Percentiles rank a stretch among this genome's conserved stretches.
These are phyloP conservation scores for Stevia rebaudiana DNA, from an alignment of 140 eudicot genomes.

Conservation along the genomic window DNA sequence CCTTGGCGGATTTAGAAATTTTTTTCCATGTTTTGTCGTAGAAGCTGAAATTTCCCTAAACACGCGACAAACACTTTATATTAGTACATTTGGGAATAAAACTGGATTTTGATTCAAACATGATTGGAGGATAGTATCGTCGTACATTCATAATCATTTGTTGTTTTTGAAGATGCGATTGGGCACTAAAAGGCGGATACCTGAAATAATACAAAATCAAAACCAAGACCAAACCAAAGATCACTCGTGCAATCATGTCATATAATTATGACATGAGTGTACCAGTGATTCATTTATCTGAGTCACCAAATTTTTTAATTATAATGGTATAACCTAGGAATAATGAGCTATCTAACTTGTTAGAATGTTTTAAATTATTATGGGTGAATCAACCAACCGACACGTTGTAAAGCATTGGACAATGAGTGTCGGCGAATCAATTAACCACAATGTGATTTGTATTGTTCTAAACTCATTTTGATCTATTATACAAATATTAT, in stretches of 20 bases:
- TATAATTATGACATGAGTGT: not conserved
- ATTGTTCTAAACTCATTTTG: not conserved
- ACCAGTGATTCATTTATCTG: not conserved
- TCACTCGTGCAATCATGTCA: not conserved
- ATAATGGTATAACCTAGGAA: too few relatives aligned
- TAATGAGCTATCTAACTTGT: not conserved
- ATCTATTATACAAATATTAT: not conserved
- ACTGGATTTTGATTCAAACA: not conserved
- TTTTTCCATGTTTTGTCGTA: conserved; percentile 85
- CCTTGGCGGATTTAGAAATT: conserved; percentile 75
- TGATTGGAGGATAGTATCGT: not conserved
- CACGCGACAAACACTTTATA: not conserved
- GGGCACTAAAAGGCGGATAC: conserved; percentile 83
- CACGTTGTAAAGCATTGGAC: not conserved
- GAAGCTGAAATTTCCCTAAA: conserved; percentile 73
- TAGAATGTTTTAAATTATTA: not conserved
- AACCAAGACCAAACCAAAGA: not conserved
- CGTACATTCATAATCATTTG: conserved; percentile 78
- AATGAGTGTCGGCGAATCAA: not conserved
- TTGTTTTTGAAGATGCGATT: conserved; percentile 69
- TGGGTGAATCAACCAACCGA: not conserved
- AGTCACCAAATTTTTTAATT: too few relatives aligned
- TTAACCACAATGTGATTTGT: not conserved
- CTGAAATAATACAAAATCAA: conserved; percentile 30
- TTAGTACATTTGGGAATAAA: not conserved